Evolutionary conservation across 1,284 basidiomycete species (phyloP), one percentile per base, ranked within the genome.

Genomic region (Xerocomus cyaneibrunnescens): DNA sequence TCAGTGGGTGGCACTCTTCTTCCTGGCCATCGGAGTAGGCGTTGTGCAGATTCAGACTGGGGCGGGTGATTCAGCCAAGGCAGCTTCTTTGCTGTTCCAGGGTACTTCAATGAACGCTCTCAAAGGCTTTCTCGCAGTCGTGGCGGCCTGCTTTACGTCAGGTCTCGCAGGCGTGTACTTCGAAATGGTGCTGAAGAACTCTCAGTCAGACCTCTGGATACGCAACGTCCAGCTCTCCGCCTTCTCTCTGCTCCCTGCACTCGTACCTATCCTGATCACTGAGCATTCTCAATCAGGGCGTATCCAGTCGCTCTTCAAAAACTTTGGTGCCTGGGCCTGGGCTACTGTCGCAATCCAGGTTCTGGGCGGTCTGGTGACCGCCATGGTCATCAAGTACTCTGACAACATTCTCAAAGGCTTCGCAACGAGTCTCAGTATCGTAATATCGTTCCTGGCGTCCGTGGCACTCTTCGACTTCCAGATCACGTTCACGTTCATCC

Each of bases 81-180:
- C 72, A 46, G 47, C 66, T 48, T 57, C 69, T 49, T 47, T 72
- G 6, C 48, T 71, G 14, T 72, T 67, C 63, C 69, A 72, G 38
- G 61, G 69, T 8, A 73, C 77, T 48, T 70, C 73, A 39, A 92
- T 96, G 92, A 83, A 87, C 62, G 87, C 91, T 5, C 69, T 91
- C 50, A 90, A 85, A 57, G 96, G 96, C 1, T 97, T 90, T 64
- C 69, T 81, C 25, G 96, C 96, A 0, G 94, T 98, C 49, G 83
- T 84, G 1, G 84, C 89, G 3, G 94, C 95, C 0, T 98, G 95
- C 74, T 85, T 98, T 72, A 98, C 94, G 0, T 97, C 94, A 0
- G 96, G 96, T 31, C 84, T 98, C n/a, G 96, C 96, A 0, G 95
- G 96, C 13, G 96, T 98, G 25, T 98, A 98, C 75, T 98, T 98